Evolutionary conservation across 305 asterid genomes (phyloP), one percentile per base, ranked within the genome.

Genomic region (Andrographis paniculata): DNA sequence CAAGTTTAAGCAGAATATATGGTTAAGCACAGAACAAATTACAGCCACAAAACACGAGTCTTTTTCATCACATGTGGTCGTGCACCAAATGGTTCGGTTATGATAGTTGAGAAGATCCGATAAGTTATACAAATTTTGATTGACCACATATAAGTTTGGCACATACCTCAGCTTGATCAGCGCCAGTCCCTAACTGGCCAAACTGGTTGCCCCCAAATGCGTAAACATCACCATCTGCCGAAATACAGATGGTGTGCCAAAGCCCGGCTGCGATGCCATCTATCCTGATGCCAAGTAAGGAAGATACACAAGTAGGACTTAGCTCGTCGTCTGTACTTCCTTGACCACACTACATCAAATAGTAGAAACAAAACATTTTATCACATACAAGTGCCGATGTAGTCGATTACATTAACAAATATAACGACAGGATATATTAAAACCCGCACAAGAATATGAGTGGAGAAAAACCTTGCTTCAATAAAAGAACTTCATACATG

Each of bases 251-350:
- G 37, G 91, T 83, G 61, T 91, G 99, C 99, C 99, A 91, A 46
- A 87, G 93, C 58, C 99, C 96, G 30, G 96, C 99, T 45, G 96
- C 93, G 45, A 87, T 78, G 9, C 84, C 75, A 28, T 70, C 84
- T 67, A 91, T 84, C 64, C 82, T 74, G 69, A 91, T 68, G 52
- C 99, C 99, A 69, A 87, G 95, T 65, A 91, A 73, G 20, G 95
- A 68, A 66, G 99, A 87, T 45, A 87, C 93, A 56, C 95, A 87
- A 15, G 61, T 68, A 46, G 99, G 88, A 59, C 89, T 87, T 49
- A 91, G 79, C 74, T 87, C 96, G 17, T 91, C 99, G 45, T 91
- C 96, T 50, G 99, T 91, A 71, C 93, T 81, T 61, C 96, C 96
- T 63, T 79, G 96, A 56, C 96, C 99, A 62, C 96, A 91, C 96